A percentile compares a stretch with the other conserved stretches of the same genome.
Conservation (phyloP, 2,329 filamentous ascomycete species). For the Drechslerella coelobrocha region DNA sequence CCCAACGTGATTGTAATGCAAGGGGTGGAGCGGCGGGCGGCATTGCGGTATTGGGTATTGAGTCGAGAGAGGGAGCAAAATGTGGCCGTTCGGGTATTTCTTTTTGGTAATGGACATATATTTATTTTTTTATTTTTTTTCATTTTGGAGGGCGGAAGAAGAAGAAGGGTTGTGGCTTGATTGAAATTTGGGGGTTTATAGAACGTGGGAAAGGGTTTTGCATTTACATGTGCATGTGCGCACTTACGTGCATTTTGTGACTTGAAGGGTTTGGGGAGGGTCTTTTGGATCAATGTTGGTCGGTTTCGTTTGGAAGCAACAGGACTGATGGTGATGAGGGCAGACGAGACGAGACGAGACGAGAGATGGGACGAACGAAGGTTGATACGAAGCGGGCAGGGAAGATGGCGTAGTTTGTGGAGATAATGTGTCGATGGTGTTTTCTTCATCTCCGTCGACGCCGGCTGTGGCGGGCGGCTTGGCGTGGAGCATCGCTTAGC, state of each 20-base stretch:
- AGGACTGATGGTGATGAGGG: background rate
- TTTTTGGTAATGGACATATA: background rate
- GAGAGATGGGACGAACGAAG: conserved; percentile 4
- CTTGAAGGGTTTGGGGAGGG: too few species aligned
- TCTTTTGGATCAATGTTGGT: too few species aligned
- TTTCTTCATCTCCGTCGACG: background rate
- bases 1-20: conserved; percentile 28
- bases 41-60: conserved; percentile 14
- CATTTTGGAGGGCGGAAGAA: background rate
- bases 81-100: conserved; percentile 1
- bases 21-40: conserved; percentile 11
- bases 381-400: background rate
- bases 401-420: conserved; percentile 3
- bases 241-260: background rate
- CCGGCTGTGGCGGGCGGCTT: background rate
- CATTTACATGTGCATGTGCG: background rate
- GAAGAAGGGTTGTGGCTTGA: background rate
- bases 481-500: background rate
- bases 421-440: background rate
- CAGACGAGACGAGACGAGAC: background rate
- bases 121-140: conserved; percentile 2
- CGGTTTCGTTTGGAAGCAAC: too few species aligned
- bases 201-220: background rate
- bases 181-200: background rate
- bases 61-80: background rate